phyloP scores from a whole-genome alignment of 2,329 filamentous ascomycete species.

The Pseudocercospora vitis region DNA sequence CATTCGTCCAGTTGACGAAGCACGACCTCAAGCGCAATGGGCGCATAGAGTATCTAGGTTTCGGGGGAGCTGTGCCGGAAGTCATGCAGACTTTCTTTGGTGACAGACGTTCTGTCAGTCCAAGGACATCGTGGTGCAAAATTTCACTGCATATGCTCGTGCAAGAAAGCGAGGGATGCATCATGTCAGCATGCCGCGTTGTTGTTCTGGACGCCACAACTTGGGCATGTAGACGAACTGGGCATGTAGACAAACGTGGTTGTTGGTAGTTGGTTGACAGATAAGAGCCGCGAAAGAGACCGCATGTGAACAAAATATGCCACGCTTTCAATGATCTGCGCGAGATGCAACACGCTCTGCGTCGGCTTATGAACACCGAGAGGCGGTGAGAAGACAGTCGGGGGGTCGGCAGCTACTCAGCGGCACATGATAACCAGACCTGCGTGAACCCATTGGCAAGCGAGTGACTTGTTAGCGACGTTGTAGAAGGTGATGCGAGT shows the following conservation, averaged over 20 bases:
- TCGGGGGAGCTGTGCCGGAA: neutral
- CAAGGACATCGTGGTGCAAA: neutral
- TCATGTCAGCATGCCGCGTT: constrained; percentile 6
- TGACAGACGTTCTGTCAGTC: neutral
- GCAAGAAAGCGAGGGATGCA: constrained; percentile 5
- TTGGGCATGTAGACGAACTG: neutral
- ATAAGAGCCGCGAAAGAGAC: constrained; percentile 4
- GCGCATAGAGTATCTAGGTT: neutral
- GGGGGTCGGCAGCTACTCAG: neutral
- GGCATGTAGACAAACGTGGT: constrained; percentile 5
- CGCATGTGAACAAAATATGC: neutral
- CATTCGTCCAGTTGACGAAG: constrained; percentile 6
- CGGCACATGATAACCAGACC: neutral
- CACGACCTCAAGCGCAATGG: neutral
- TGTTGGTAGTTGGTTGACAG: neutral
- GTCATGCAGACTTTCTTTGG: constrained; percentile 8
- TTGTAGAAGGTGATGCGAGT: neutral
- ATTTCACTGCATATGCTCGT: neutral
- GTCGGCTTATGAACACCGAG: constrained; percentile 1
- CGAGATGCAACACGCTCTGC: neutral
- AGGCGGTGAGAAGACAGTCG: constrained; percentile 1
- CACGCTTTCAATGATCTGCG: neutral
- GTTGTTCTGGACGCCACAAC: constrained; percentile 7
- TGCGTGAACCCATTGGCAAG: too few species aligned
- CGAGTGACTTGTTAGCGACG: neutral